Conservation (phyloP, 306 rosid species). For the Cyamopsis tetragonoloba region DNA sequence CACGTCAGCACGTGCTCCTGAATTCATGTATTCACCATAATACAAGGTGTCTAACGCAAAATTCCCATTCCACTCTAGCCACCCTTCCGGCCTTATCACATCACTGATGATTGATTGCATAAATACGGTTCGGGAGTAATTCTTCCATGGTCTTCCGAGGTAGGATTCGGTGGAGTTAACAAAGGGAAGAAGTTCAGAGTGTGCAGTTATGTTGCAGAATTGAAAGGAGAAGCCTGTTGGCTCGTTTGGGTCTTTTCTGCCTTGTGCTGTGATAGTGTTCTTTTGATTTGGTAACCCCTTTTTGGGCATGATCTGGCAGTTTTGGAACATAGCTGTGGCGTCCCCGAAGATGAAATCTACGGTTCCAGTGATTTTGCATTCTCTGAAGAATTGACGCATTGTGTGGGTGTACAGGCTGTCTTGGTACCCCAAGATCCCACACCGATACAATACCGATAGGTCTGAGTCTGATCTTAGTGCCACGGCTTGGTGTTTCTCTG, state of each 20-base stretch:
- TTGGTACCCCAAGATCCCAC: conserved; percentile 63
- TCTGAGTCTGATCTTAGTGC: conserved; percentile 86
- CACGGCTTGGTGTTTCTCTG: conserved; percentile 83
- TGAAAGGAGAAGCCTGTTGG: conserved; percentile 85
- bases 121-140: conserved; percentile 61
- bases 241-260: conserved; percentile 65
- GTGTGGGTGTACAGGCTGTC: conserved; percentile 85
- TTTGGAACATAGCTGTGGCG: conserved; percentile 66
- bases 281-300: conserved; percentile 65
- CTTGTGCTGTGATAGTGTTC: conserved; percentile 87
- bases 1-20: conserved; percentile 53
- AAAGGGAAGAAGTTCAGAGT: conserved; percentile 39
- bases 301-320: conserved; percentile 48
- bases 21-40: conserved; percentile 69
- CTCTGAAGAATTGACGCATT: conserved; percentile 88
- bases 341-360: conserved; percentile 88
- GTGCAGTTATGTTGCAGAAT: conserved; percentile 67
- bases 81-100: conserved; percentile 58
- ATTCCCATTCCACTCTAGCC: conserved; percentile 75
- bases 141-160: conserved; percentile 89
- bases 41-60: conserved; percentile 52
- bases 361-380: conserved; percentile 72
- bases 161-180: conserved; percentile 39
- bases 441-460: conserved; percentile 66
- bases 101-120: conserved; percentile 55